Conservation (phyloP, 345 rosid genomes). For the Chamaenerion angustifolium region DNA sequence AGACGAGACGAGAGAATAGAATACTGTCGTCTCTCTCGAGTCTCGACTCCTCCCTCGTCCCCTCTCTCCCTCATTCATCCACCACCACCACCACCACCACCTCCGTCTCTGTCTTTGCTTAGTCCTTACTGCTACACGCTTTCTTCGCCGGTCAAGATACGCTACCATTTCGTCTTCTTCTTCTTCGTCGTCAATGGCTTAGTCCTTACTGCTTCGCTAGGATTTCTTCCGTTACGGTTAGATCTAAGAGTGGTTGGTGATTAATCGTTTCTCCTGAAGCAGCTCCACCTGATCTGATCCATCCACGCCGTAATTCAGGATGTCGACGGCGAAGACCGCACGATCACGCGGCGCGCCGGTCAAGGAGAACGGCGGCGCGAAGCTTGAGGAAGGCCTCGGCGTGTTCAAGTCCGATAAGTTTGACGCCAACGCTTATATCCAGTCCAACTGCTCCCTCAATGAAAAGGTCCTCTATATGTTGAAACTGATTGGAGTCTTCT, state of each 20-base stretch:
- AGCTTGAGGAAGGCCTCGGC: constrained; percentile 69
- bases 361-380: constrained; percentile 73
- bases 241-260: constrained; percentile 7
- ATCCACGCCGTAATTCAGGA: constrained; percentile 7
- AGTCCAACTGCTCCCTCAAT: constrained; percentile 89
- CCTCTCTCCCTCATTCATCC: neutral
- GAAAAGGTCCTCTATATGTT: constrained; percentile 61
- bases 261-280: neutral
- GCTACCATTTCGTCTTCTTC: constrained; percentile 2
- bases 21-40: neutral
- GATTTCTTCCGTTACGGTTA: neutral
- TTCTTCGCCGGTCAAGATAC: neutral
- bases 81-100: neutral
- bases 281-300: constrained; percentile 9
- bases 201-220: neutral
- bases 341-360: constrained; percentile 47
- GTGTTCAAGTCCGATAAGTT: constrained; percentile 85
- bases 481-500: too few relatives aligned
- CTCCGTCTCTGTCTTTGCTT: neutral
- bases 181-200: neutral
- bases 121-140: neutral
- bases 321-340: constrained; percentile 51
- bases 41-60: too few relatives aligned
- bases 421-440: constrained; percentile 83
- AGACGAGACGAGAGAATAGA: too few relatives aligned